Evolutionary conservation across 2,329 filamentous ascomycete species (phyloP).

Genomic region (Claviceps maximensis): DNA sequence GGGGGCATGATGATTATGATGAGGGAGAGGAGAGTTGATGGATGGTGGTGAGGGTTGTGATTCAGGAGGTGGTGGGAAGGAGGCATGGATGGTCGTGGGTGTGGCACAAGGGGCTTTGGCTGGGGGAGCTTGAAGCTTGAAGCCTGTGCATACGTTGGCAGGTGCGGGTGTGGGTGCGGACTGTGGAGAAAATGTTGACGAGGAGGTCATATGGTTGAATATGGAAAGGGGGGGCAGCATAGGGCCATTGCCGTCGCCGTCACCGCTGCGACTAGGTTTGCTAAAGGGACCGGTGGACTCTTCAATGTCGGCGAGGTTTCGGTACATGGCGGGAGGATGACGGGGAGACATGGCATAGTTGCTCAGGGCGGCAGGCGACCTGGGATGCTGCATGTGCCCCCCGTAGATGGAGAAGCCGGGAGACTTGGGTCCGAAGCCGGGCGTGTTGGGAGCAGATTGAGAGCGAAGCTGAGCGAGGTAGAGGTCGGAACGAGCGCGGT

Average conservation of each 20-base stretch:
- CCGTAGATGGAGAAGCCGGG: constrained; percentile 11
- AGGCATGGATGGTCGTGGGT: constrained; percentile 50
- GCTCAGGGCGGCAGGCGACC: constrained; percentile 30
- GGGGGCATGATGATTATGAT: constrained; percentile 42
- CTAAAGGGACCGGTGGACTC: constrained; percentile 32
- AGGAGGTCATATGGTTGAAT: no score
- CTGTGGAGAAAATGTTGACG: constrained; percentile 3
- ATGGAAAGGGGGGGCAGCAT: constrained; percentile 47
- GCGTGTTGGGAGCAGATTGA: constrained; percentile 90
- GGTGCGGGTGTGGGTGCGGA: constrained; percentile 24
- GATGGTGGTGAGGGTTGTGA: constrained; percentile 2
- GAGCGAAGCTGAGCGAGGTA: constrained; percentile 77
- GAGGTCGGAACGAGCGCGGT: constrained; percentile 85
- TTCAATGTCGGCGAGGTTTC: constrained; percentile 33
- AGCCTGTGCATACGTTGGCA: constrained; percentile 32
- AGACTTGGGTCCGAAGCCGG: constrained; percentile 65
- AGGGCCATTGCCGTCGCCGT: constrained; percentile 35
- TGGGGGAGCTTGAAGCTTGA: constrained; percentile 79
- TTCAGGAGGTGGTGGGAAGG: constrained; percentile 40
- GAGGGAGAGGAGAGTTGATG: constrained; percentile 7
- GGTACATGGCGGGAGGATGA: constrained; percentile 45
- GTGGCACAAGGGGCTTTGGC: constrained; percentile 65
- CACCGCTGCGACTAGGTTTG: constrained; percentile 19
- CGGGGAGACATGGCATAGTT: constrained; percentile 43
- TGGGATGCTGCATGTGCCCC: constrained; percentile 14